Evolutionary conservation across 148 eudicot genomes (phyloP), one percentile per base, ranked within the genome.

Genomic region (Heliamphora exappendiculata): DNA sequence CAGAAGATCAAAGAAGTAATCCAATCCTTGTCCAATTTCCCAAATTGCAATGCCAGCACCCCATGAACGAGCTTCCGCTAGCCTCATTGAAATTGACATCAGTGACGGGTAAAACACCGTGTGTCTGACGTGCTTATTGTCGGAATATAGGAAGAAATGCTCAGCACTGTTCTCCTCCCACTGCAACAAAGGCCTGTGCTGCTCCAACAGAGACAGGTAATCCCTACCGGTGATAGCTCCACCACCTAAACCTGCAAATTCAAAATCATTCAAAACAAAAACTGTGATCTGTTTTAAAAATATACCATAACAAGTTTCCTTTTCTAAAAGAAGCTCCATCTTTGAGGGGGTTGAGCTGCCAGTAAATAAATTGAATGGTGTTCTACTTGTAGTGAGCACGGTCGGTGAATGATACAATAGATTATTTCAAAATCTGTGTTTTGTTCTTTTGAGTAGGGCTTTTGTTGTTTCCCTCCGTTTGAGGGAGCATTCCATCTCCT

Each of bases 21-120:
- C 98, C 72, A 95, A 81, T 67, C 99, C 99, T 87, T 95, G 99
- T n/a, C 99, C 99, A 41, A 95, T 88, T 86, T 95, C 99, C 99
- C 99, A 95, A 49, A 95, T 93, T n/a, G 99, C 91, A 78, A 93
- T 85, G 78, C 97, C 97, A 67, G 94, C 95, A 44, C 94, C 89
- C 99, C 94, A 93, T 22, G 89, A 84, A 71, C 77, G 90, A 79
- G 95, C 97, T 88, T 88, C 97, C 71, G 91, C 86, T 50, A 96
- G 86, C 70, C 99, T 89, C 81, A 74, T 47, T 29, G 88, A 77
- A 29, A 93, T 87, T 37, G 99, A 96, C 86, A 84, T 73, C 67
- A 78, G 80, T 29, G 95, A 82, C 3, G 99, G 99, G 83, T 93
- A 96, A 82, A 93, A 96, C 72, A 96, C 97, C 13, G 87, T 97